Conservation (phyloP, 2,329 filamentous ascomycete genomes). For the Paramyrothecium roridum region DNA sequence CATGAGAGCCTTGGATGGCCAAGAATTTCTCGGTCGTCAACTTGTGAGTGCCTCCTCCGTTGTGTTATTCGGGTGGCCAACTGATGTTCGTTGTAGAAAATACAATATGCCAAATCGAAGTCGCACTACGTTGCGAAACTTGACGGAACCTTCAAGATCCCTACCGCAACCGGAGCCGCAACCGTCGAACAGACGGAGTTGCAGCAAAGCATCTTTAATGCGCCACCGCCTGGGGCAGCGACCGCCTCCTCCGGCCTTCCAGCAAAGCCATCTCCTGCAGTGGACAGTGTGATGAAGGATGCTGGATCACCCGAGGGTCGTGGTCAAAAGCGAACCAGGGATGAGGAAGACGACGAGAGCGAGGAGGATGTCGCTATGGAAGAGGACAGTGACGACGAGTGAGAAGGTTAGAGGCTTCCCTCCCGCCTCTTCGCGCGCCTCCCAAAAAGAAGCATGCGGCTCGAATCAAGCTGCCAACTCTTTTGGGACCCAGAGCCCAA, state of each 20-base stretch:
- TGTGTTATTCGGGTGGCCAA: neutral
- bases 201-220: conserved; percentile 78
- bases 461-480: conserved; percentile 53
- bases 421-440: neutral
- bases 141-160: conserved; percentile 81
- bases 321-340: conserved; percentile 68
- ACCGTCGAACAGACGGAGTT: conserved; percentile 66
- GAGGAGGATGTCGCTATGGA: conserved; percentile 68
- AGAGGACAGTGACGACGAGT: conserved; percentile 71
- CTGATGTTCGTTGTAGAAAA: conserved; percentile 59
- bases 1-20: conserved; percentile 83
- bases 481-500: conserved; percentile 74
- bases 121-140: conserved; percentile 87
- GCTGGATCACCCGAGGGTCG: conserved; percentile 52
- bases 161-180: conserved; percentile 49
- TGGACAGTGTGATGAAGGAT: conserved; percentile 48
- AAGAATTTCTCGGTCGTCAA: conserved; percentile 78
- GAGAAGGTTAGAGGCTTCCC: conserved; percentile 16
- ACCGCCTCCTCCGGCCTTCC: conserved; percentile 36
- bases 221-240: conserved; percentile 51
- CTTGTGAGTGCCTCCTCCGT: conserved; percentile 59
- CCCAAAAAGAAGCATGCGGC: too few relatives aligned
- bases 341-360: conserved; percentile 65
- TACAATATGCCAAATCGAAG: conserved; percentile 86
- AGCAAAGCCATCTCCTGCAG: conserved; percentile 44